Base-by-base conservation (phyloP, 495 filamentous ascomycete species). In the Penicillium arizonense region DNA sequence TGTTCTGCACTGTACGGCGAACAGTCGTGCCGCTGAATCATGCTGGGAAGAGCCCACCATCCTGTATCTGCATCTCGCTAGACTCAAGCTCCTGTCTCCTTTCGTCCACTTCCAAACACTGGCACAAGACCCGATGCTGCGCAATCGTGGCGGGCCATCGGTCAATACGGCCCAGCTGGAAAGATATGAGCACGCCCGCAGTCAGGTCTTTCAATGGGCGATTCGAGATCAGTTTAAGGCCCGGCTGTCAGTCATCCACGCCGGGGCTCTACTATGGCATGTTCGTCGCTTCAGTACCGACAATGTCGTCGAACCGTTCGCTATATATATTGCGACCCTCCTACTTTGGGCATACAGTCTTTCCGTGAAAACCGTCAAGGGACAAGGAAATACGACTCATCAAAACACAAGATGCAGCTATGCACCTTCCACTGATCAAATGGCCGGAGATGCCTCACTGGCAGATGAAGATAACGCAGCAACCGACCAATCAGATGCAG, bases 181-280 rank as follows among this genome's bases (percentile, higher is more conserved):
- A 4, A 6, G 33, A 13, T 47, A 46, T 35, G 44, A 47, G n/a
- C 20, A 47, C 20, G 26, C 44, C 10, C 44, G 44, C 20, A 47
- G 18, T 14, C 44, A 47, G 14, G 44, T 47, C 32, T 14, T 47
- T 12, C 44, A 47, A 47, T 47, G 44, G 44, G 44, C 44, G 4
- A 47, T 47, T 47, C 44, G 44, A 10, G 44, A 47, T 35, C 44
- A 47, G 16, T 47, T 47, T n/a, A 47, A 47, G 32, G 44, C 44
- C 30, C 44, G 44, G n/a, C 32, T 47, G 18, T 47, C 44, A 12
- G 44, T 36, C 16, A 24, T 47, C 13, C 44, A 47, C 4, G 32
- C 44, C 12, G 44, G 44, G 3, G 44, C 44, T 24, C 20, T 47
- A 6, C 44, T 47, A 36, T 47, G 44, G 44, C 44, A 47, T 35